Base-by-base conservation (phyloP, 257 asterid species). In the Nicotiana sylvestris region DNA sequence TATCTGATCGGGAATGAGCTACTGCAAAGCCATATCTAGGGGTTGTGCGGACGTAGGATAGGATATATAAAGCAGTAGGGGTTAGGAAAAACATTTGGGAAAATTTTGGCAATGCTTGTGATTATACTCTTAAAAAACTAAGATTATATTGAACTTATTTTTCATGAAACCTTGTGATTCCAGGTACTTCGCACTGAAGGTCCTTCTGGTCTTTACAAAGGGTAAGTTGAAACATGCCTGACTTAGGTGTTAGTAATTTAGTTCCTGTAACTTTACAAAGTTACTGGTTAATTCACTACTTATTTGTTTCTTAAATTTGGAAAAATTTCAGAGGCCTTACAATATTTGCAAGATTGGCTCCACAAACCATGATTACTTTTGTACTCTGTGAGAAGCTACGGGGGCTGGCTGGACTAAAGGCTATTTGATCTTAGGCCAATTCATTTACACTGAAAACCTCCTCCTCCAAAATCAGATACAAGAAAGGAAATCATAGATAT, bases 121-220 rank as follows among this genome's bases (percentile, higher is more conserved):
- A 76, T 76, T n/a, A 7, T 29, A 51, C 29, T 49, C 43, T 15
- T 74, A 29, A 18, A 49, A 27, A 49, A 13, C 79, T 27, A 62
- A 7, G 9, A 15, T 76, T 10, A 29, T 15, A 4, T 29, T 49
- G 9, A 27, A 76, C 46, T 76, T 7, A 15, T 16, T 27, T 51
- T 65, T 49, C 83, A n/a, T 66, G 51, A 43, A 80, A 81, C 64
- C 62, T 46, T 81, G 35, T 58, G 78, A 77, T 89, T 88, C 78
- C 95, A 96, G 99, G 98, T 96, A 76, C 89, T 96, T 84, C 89
- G 77, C 61, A 90, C 91, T 30, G 99, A 96, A 91, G 98, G 99
- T 78, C 94, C 94, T 55, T 90, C 88, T 16, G 99, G 99, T 77
- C 97, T 96, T 83, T 96, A 92, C 90, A 96, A 96, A 92, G 99